Evolutionary conservation across 2,329 filamentous ascomycete species (phyloP).

Genomic region (Nemania abortiva): DNA sequence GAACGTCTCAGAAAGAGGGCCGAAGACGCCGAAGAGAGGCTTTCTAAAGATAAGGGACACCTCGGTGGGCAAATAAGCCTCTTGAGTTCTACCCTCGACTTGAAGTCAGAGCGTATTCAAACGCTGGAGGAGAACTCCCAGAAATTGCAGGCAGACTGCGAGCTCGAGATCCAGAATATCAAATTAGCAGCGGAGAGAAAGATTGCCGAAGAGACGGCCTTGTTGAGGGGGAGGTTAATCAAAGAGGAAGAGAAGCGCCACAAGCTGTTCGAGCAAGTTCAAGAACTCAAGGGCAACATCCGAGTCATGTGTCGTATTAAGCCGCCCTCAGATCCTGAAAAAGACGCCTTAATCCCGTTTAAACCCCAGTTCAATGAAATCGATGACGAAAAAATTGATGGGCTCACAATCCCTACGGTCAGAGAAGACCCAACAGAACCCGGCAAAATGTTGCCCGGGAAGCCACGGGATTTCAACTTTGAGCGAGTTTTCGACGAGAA

Average conservation of each 20-base stretch:
- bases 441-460: conserved; percentile 72
- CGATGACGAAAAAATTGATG: conserved; percentile 86
- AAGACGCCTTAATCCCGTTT: conserved; percentile 78
- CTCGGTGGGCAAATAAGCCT: conserved; percentile 49
- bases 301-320: conserved; percentile 97
- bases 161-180: conserved; percentile 67
- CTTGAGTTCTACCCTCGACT: conserved; percentile 46
- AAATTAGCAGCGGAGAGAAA: conserved; percentile 87
- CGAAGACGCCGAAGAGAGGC: conserved; percentile 49
- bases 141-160: conserved; percentile 43
- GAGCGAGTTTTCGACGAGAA: conserved; percentile 89
- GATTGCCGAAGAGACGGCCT: conserved; percentile 66
- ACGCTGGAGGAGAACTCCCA: conserved; percentile 45
- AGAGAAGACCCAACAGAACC: conserved; percentile 83
- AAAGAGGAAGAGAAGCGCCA: conserved; percentile 91
- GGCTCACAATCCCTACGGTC: conserved; percentile 85
- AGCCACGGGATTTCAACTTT: conserved; percentile 88
- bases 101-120: conserved; percentile 48
- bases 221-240: conserved; percentile 83
- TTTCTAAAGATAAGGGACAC: conserved; percentile 49
- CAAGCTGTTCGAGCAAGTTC: conserved; percentile 96
- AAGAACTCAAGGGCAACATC: conserved; percentile 98
- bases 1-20: conserved; percentile 48
- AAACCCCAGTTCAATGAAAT: conserved; percentile 71
- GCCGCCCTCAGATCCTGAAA: conserved; percentile 71